Evolutionary conservation across 176 grass and related monocot species (phyloP).

Genomic region (Saccharum spontaneum): DNA sequence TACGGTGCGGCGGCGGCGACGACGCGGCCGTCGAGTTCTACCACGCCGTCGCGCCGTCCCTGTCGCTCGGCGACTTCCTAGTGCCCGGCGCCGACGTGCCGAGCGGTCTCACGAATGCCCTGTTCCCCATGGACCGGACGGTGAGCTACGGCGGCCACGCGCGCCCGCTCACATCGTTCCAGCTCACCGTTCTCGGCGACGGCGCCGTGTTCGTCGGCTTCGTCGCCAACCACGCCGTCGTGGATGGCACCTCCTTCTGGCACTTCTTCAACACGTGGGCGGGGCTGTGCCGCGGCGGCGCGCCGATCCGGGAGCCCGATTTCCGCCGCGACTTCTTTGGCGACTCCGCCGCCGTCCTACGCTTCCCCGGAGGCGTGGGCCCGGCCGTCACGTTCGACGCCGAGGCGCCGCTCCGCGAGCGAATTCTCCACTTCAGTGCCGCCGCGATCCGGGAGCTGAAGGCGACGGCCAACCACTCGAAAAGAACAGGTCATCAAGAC

Average conservation of each 20-base stretch:
- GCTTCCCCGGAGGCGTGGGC: conserved; percentile 50
- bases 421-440: conserved; percentile 69
- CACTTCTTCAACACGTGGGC: conserved; percentile 97
- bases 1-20: conserved; percentile 39
- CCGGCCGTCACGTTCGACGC: conserved; percentile 77
- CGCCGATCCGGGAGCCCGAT: conserved; percentile 45
- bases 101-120: conserved; percentile 37
- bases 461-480: conserved; percentile 50
- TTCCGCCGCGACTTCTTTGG: conserved; percentile 73
- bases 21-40: conserved; percentile 49
- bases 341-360: conserved; percentile 55
- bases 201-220: conserved; percentile 78
- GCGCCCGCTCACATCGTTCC: conserved; percentile 67
- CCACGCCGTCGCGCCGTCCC: conserved; percentile 50
- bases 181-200: conserved; percentile 76
- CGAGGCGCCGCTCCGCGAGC: conserved; percentile 67
- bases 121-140: conserved; percentile 77
- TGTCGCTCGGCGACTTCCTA: conserved; percentile 58
- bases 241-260: conserved; percentile 97
- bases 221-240: conserved; percentile 66
- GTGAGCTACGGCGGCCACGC: conserved; percentile 77
- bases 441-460: conserved; percentile 62
- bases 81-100: conserved; percentile 60
- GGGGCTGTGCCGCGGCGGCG: conserved; percentile 63
- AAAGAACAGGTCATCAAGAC: background rate